Evolutionary conservation across 352 stramenopile species (phyloP), one percentile per base, ranked within the genome.

Genomic region (Globisporangium camurandrum): DNA sequence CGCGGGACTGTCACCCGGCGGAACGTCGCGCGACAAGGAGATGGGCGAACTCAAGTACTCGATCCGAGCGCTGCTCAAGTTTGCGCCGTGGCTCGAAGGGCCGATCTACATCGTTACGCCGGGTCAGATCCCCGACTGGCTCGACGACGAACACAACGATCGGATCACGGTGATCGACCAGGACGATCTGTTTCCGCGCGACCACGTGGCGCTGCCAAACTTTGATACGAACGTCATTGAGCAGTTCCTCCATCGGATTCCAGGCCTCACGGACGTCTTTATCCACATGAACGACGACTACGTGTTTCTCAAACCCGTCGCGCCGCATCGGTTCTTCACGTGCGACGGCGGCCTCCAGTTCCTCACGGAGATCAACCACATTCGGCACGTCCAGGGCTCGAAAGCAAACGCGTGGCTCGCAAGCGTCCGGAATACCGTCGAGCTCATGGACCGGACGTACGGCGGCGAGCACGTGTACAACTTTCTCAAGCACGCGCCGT

Each of bases 221-320:
- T 93, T 93, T 33, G 66, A 93, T 46, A 93, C 78, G 12, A 87
- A 93, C 27, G 61, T 93, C 41, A 88, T 95, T 36, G 84, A 95
- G 63, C 84, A 95, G 64, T 95, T 91, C 54, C 53, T 95, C 49
- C 86, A 95, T 56, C 51, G 75, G 17, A 93, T 95, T 46, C 84
- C 84, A 2, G 84, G 79, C 0, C 68, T 95, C 23, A 90, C 84
- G 42, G 84, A 95, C 51, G 82, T 89, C 40, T 95, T 81, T 62
- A 93, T 95, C 67, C 81, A 95, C 52, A 67, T 95, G 48, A 95
- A 95, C 59, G 84, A 95, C 60, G 84, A 95, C 67, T 95, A 93
- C 57, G 61, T 95, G 41, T 95, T 95, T 56, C 83, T 76, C 36
- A 85, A 88, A 56, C 75, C 75, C 33, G 81, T 95, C 34, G 61